Base-by-base conservation (phyloP, 495 filamentous ascomycete species). In the Pyrenula massariospora region DNA sequence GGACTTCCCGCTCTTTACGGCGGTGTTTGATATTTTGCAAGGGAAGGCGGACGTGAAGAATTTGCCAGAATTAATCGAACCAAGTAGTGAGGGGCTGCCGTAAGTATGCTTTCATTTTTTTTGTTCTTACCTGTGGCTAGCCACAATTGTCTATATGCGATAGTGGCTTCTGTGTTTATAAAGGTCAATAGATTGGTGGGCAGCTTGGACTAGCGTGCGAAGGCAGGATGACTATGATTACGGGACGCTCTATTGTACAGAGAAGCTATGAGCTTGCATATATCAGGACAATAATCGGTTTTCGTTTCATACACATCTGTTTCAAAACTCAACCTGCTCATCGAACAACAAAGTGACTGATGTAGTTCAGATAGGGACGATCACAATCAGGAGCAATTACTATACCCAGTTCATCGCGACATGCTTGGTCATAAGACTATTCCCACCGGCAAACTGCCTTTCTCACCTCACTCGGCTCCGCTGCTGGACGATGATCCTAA, bases 1-100 rank as follows among this genome's bases (percentile, higher is more conserved):
- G 22, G 87, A 95, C 48, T 99, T 93, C 65, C 94, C 94, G 47
- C 70, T 99, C 25, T 89, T 99, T 61, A 95, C 87, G 54, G 86
- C 87, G 19, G 90, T 95, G 25, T 83, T 89, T 57, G 72, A 70
- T 56, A 86, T 87, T 50, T 60, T 87, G 36, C 77, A 83, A 52
- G 79, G 78, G 15, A 73, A 77, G 58, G 61, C 61, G 22, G 68
- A 69, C 54, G 79, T 86, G 24, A 77, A 86, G 55, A 76, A 86
- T 62, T 77, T 87, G 55, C 83, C 84, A 11, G 67, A 72, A 36
- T 64, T 87, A 42, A 75, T 87, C 31, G 72, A 50, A 54, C 56
- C 12, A 2, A 50, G 21, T n/a, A 25, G 3, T 2, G 21, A 53
- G 58, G 1, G n/a, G 20, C 22, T 58, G 57, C 19, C 48, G 52